A percentile compares a stretch with the other conserved stretches of the same genome.
phyloP scores from a whole-genome alignment of 2,329 filamentous ascomycete species.

The Ramularia collo-cygni region DNA sequence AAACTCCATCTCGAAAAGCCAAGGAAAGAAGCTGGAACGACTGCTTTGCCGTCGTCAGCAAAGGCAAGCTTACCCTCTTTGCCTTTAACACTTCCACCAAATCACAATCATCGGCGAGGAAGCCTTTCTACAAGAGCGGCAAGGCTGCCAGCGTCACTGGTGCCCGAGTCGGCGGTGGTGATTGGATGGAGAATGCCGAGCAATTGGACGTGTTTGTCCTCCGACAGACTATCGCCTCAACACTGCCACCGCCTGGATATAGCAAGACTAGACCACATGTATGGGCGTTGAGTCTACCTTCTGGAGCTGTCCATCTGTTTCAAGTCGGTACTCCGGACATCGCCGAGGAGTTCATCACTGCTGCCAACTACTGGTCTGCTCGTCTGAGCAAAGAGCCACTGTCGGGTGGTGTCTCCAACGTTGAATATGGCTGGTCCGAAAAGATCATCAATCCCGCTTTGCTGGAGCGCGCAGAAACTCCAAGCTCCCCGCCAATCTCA shows the following conservation, averaged over 20 bases:
- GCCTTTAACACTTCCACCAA: conserved; percentile 72
- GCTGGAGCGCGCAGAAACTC: conserved; percentile 28
- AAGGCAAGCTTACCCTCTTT: conserved; percentile 89
- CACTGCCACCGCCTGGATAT: conserved; percentile 84
- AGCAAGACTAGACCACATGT: conserved; percentile 85
- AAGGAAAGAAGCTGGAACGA: conserved; percentile 94
- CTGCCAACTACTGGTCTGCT: conserved; percentile 96
- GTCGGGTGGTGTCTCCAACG: conserved; percentile 87
- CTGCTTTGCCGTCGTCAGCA: conserved; percentile 92
- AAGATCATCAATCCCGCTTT: conserved; percentile 57
- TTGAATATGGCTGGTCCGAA: conserved; percentile 96
- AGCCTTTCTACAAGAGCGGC: conserved; percentile 29
- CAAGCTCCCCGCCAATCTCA: conserved; percentile 28
- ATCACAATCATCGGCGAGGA: conserved; percentile 29
- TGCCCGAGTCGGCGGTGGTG: conserved; percentile 81
- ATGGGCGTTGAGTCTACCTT: conserved; percentile 87
- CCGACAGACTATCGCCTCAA: conserved; percentile 84
- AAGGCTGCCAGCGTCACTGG: conserved; percentile 39
- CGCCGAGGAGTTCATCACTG: conserved; percentile 85
- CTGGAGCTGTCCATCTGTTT: conserved; percentile 94
- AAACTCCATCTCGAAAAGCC: conserved; percentile 81
- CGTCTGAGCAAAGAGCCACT: conserved; percentile 89
- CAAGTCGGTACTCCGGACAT: conserved; percentile 94
- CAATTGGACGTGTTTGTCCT: conserved; percentile 81
- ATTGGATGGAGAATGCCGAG: conserved; percentile 97